Percentiles rank a stretch among this genome's conserved stretches.
These are phyloP conservation scores for Pythium plurisporium DNA, from an alignment of 352 stramenopile species.

Conservation along the genomic window DNA sequence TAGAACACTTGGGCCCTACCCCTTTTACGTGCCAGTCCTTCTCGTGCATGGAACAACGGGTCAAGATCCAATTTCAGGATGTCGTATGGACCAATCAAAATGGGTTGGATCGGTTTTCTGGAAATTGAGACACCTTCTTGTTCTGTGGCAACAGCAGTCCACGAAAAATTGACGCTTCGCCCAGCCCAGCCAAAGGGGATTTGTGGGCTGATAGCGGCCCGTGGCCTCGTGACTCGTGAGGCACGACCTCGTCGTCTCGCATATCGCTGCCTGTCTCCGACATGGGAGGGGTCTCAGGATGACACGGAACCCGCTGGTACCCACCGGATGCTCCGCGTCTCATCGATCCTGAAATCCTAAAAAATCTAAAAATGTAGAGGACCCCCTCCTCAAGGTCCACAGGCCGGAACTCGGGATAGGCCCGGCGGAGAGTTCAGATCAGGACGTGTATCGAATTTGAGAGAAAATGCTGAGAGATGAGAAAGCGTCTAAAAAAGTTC, in stretches of 20 bases:
- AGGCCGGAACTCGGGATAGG: not conserved
- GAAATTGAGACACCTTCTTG: not conserved
- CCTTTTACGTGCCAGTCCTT: constrained; percentile 3
- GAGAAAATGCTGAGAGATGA: not conserved
- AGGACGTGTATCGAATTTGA: not conserved
- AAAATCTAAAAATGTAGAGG: constrained; percentile 2
- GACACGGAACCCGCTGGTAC: too few relatives aligned
- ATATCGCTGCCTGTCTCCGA: too few relatives aligned
- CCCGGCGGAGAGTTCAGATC: not conserved
- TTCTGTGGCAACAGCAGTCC: constrained; percentile 1
- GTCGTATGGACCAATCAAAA: not conserved
- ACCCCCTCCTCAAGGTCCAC: not conserved
- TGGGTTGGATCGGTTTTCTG: not conserved
- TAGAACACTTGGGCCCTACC: not conserved
- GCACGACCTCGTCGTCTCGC: too few relatives aligned
- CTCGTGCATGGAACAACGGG: not conserved
- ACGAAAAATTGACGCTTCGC: not conserved
- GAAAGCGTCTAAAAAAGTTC: too few relatives aligned
- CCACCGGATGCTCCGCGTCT: too few relatives aligned
- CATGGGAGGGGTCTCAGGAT: too few relatives aligned
- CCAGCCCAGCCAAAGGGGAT: not conserved
- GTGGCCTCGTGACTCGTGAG: too few relatives aligned
- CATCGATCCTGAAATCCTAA: too few relatives aligned
- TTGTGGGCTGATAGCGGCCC: too few relatives aligned
- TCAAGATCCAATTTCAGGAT: not conserved